Base-by-base conservation (phyloP, 2,329 filamentous ascomycete genomes). In the Lizonia empirigonia region DNA sequence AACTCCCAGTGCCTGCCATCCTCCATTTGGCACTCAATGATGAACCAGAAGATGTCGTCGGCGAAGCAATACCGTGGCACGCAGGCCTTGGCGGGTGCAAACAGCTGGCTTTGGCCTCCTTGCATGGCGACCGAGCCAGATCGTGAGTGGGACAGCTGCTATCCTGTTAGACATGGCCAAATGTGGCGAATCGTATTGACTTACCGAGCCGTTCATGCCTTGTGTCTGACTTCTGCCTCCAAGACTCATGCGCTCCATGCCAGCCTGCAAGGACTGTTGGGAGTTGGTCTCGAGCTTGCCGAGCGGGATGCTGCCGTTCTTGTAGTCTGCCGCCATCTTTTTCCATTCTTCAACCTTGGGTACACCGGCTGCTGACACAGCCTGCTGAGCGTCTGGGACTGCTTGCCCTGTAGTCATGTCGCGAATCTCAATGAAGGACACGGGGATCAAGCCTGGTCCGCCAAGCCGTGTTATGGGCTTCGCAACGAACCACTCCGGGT, bases 321-420 rank as follows among this genome's bases (percentile, higher is more conserved):
- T 99, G 77, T 99, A 99, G 59, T 97, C 93, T 48, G 93, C 93
- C 0, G 94, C 92, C 91, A 97, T 97, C 77, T 95, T 96, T 80
- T 99, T 99, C 94, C 94, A 99, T 67, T 99, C 94, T 70, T 99
- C 94, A 3, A 99, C 94, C 66, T 87, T 88, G 10, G 94, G 94
- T 7, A 99, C 92, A 16, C 93, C 92, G 1, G 94, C 94, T 63
- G 87, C 86, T 64, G 85, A 85, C 48, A 99, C 90, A 1, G 94
- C 93, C 23, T 92, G 92, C 20, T 89, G 81, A 0, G 93, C 85
- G 72, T 97, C 91, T 15, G 83, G 74, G 1, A 97, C 91, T 0
- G 92, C 83, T 61, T 89, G 85, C 41, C 93, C 91, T 1, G 90
- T 91, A 5, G 86, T 85, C 88, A 97, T 96, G 73, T 97, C 94